These are phyloP conservation scores for Lactifluus hygrophoroides DNA, from an alignment of 768 basidiomycete genomes.

Conservation along the genomic window DNA sequence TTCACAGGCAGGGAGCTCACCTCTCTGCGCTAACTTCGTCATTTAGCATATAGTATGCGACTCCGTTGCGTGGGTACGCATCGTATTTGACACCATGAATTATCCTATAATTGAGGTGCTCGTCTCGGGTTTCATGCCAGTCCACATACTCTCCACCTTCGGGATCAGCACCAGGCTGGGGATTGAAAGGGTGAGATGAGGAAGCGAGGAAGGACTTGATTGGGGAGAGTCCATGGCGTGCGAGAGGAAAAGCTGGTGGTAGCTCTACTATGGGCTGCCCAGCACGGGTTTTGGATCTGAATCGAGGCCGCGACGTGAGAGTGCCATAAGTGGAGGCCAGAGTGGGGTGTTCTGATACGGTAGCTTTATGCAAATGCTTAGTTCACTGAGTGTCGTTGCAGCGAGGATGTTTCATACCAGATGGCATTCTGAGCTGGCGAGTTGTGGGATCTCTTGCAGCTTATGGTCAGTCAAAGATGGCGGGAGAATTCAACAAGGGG, in stretches of 20 bases:
- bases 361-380: neutral
- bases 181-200: neutral
- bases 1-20: neutral
- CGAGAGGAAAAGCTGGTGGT: neutral
- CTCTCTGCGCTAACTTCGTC: neutral
- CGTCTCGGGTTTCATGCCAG: neutral
- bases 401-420: neutral
- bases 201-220: constrained; percentile 4
- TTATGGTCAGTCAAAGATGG: neutral
- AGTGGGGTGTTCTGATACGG: neutral
- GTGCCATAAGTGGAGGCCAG: neutral
- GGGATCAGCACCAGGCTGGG: neutral
- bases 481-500: neutral
- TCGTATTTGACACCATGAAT: constrained; percentile 2
- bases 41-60: constrained; percentile 6
- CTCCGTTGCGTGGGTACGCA: neutral
- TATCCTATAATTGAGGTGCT: neutral
- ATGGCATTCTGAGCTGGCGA: neutral
- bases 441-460: neutral
- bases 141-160: neutral
- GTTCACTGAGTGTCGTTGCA: no score
- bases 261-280: neutral
- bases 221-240: constrained; percentile 1
- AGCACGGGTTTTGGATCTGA: neutral
- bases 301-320: neutral